Evolutionary conservation across 352 stramenopile genomes (phyloP).

Genomic region (Phytophthora agathidicida): DNA sequence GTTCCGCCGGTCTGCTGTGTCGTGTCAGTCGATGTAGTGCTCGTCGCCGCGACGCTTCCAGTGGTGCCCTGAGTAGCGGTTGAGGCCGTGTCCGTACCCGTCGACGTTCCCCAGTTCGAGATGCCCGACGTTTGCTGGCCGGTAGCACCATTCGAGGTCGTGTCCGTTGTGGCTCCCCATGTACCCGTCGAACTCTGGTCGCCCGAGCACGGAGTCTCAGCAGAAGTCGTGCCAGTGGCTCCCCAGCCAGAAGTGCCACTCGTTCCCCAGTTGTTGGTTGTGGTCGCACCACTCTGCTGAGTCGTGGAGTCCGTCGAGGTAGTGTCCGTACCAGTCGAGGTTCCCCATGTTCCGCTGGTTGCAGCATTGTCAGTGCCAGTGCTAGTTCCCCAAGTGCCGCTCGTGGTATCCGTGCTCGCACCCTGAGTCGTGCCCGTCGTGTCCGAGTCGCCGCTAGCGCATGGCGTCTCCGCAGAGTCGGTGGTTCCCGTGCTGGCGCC

Average conservation of each 20-base stretch:
- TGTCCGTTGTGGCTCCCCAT: not conserved
- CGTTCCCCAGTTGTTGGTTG: not conserved
- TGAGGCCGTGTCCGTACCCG: not conserved
- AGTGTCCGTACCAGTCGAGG: not conserved
- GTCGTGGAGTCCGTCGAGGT: conserved; percentile 13
- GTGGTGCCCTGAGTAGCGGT: not conserved
- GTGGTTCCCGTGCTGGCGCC: not conserved
- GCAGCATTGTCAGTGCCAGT: conserved; percentile 13
- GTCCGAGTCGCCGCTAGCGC: conserved; percentile 16
- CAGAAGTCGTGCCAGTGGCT: conserved; percentile 4
- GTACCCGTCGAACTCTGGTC: conserved; percentile 21
- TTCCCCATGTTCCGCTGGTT: not conserved
- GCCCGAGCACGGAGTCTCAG: conserved; percentile 20
- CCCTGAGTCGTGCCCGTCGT: conserved; percentile 9
- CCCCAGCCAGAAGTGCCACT: conserved; percentile 6
- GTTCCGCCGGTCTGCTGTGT: not conserved
- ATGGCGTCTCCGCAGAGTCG: conserved; percentile 14
- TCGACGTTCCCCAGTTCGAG: not conserved
- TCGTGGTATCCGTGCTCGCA: too few relatives aligned
- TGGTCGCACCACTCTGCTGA: conserved; percentile 1
- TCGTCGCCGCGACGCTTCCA: too few relatives aligned
- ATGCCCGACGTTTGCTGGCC: not conserved
- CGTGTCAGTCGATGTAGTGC: conserved; percentile 1
- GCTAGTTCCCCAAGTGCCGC: not conserved
- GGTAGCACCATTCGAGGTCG: not conserved